Percentiles rank a stretch among this genome's conserved stretches.
phyloP scores from a whole-genome alignment of 768 basidiomycete genomes.

The Mycena epipterygia region DNA sequence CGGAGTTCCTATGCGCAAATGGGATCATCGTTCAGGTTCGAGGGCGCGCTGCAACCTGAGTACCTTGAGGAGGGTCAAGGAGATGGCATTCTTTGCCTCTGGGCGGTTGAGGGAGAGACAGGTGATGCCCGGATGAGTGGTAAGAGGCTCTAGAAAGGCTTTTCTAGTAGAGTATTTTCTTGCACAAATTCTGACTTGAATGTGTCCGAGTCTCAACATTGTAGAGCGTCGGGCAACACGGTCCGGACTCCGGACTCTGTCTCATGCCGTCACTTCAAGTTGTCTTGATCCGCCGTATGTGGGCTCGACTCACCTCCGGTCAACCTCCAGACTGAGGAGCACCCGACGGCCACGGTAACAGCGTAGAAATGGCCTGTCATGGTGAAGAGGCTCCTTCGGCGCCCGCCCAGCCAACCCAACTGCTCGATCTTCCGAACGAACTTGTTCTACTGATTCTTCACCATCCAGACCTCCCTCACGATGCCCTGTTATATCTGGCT shows the following conservation, averaged over 20 bases:
- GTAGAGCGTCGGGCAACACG: too few relatives aligned
- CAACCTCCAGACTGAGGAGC: too few relatives aligned
- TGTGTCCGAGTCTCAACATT: constrained; percentile 10
- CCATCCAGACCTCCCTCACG: constrained; percentile 17
- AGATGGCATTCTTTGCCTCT: constrained; percentile 90
- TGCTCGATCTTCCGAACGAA: constrained; percentile 33
- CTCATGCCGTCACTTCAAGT: too few relatives aligned
- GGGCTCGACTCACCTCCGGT: too few relatives aligned
- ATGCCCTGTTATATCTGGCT: constrained; percentile 18
- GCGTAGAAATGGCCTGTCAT: too few relatives aligned
- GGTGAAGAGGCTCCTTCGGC: too few relatives aligned
- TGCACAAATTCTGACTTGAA: constrained; percentile 1
- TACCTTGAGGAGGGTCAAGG: constrained; percentile 77
- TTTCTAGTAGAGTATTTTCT: constrained; percentile 39
- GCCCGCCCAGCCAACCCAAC: not conserved
- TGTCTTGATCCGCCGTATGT: too few relatives aligned
- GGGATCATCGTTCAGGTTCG: constrained; percentile 9
- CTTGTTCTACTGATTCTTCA: constrained; percentile 27
- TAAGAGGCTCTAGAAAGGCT: constrained; percentile 67
- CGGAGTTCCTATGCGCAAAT: constrained; percentile 71
- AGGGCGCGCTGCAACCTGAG: not conserved
- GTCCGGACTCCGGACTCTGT: too few relatives aligned
- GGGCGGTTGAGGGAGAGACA: constrained; percentile 87
- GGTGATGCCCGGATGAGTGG: constrained; percentile 73
- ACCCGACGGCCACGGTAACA: too few relatives aligned